These are phyloP conservation scores for Chrysophaeum taylorii DNA, from an alignment of 352 stramenopile genomes.

Conservation along the genomic window DNA sequence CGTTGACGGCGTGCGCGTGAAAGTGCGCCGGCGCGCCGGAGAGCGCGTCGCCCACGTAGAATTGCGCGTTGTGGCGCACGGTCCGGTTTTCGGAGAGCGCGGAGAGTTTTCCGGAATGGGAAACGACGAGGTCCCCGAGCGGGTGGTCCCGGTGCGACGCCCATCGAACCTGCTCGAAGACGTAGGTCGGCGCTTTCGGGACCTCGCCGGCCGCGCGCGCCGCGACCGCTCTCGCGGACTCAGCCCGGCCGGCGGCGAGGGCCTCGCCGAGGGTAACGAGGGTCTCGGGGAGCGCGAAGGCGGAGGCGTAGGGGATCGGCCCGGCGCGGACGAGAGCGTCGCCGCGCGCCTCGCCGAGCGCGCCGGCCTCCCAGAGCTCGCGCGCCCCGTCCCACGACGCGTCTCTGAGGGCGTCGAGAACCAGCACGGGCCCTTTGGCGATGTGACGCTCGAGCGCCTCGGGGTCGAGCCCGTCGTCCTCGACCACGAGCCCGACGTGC, in stretches of 20 bases:
- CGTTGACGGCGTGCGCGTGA: not conserved
- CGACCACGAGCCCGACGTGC: no score
- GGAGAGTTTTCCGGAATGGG: not conserved
- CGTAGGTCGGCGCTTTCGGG: conserved; percentile 4
- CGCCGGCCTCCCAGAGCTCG: not conserved
- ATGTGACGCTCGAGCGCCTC: no score
- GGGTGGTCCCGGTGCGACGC: not conserved
- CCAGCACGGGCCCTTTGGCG: not conserved
- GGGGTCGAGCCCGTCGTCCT: no score
- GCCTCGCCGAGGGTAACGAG: not conserved
- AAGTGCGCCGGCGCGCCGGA: conserved; percentile 10
- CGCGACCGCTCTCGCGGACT: not conserved
- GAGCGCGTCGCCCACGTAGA: not conserved
- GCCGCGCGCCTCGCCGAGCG: not conserved
- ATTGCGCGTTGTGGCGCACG: conserved; percentile 4
- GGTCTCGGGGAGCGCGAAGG: not conserved
- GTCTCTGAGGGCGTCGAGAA: not conserved
- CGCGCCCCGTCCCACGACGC: not conserved
- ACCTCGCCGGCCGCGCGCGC: not conserved
- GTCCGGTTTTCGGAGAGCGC: not conserved
- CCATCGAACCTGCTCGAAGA: conserved; percentile 16
- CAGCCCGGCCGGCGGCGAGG: not conserved
- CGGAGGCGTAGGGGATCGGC: conserved; percentile 11
- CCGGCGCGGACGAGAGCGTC: not conserved
- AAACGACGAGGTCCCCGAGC: not conserved